Percentiles rank a stretch among this genome's conserved stretches.
Evolutionary conservation across 495 filamentous ascomycete species (phyloP).

Genomic region (Penicillium argentinense): DNA sequence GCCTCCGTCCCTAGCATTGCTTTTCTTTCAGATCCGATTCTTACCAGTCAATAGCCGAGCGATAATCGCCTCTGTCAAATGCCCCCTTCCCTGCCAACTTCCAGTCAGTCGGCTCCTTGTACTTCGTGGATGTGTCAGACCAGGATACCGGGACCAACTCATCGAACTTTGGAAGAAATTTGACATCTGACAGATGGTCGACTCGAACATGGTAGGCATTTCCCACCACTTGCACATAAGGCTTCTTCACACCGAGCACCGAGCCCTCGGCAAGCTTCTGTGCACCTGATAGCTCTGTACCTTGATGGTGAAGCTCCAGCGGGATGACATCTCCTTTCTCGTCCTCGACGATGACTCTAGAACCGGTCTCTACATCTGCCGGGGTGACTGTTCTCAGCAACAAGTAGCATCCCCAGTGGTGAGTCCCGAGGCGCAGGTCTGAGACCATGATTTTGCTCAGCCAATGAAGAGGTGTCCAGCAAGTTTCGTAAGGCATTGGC

Average conservation of each 20-base stretch:
- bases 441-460: constrained; percentile 26
- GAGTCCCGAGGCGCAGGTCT: constrained; percentile 47
- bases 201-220: too few species aligned
- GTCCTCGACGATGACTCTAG: constrained; percentile 52
- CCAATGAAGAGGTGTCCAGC: constrained; percentile 5
- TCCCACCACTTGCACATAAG: constrained; percentile 44
- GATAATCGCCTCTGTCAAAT: too few species aligned
- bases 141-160: too few species aligned
- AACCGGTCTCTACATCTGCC: constrained; percentile 38
- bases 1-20: too few species aligned
- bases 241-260: constrained; percentile 52
- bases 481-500: too few species aligned
- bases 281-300: constrained; percentile 13
- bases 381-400: constrained; percentile 43
- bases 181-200: too few species aligned
- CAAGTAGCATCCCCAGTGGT: constrained; percentile 49
- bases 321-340: constrained; percentile 43
- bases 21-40: too few species aligned
- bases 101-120: too few species aligned
- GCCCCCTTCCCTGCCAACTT: too few species aligned
- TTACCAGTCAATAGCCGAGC: too few species aligned
- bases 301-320: constrained; percentile 49
- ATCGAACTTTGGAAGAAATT: background rate
- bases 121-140: too few species aligned
- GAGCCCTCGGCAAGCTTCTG: constrained; percentile 29